Conservation (phyloP, 2,329 filamentous ascomycete genomes). For the Penicillium hordei region DNA sequence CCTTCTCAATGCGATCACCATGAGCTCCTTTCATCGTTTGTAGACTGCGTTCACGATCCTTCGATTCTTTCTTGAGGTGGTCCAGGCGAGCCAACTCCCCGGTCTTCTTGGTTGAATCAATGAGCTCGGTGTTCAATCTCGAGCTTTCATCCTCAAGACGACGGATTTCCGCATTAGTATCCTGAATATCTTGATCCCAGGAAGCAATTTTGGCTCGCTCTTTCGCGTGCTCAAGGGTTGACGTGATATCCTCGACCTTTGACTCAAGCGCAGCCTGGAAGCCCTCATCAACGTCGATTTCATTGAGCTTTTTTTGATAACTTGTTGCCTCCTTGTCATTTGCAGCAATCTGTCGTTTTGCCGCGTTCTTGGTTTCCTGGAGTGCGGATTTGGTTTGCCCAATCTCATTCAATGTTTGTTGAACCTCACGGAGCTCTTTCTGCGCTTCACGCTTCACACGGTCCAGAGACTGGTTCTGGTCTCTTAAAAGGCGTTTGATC, state of each 20-base stretch:
- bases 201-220: slow-evolving; percentile 62
- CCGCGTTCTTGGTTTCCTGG: slow-evolving; percentile 70
- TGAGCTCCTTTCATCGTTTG: slow-evolving; percentile 76
- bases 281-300: slow-evolving; percentile 83
- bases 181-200: slow-evolving; percentile 69
- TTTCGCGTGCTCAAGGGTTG: slow-evolving; percentile 61
- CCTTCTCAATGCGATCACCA: slow-evolving; percentile 64
- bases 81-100: slow-evolving; percentile 82
- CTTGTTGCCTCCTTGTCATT: slow-evolving; percentile 70
- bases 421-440: slow-evolving; percentile 71
- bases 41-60: slow-evolving; percentile 70
- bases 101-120: slow-evolving; percentile 77
- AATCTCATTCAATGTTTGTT: slow-evolving; percentile 68
- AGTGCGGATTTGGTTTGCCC: slow-evolving; percentile 71
- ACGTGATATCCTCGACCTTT: slow-evolving; percentile 67
- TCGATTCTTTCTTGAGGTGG: slow-evolving; percentile 75
- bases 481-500: slow-evolving; percentile 70
- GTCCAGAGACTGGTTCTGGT: slow-evolving; percentile 78
- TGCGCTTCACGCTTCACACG: slow-evolving; percentile 70
- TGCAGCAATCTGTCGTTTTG: slow-evolving; percentile 68
- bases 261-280: slow-evolving; percentile 74
- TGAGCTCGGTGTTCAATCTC: slow-evolving; percentile 73
- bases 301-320: slow-evolving; percentile 67
- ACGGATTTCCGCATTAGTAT: slow-evolving; percentile 64
- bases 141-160: slow-evolving; percentile 71